These are phyloP conservation scores for Astragalus membranaceus DNA, from an alignment of 306 rosid genomes.

Conservation along the genomic window DNA sequence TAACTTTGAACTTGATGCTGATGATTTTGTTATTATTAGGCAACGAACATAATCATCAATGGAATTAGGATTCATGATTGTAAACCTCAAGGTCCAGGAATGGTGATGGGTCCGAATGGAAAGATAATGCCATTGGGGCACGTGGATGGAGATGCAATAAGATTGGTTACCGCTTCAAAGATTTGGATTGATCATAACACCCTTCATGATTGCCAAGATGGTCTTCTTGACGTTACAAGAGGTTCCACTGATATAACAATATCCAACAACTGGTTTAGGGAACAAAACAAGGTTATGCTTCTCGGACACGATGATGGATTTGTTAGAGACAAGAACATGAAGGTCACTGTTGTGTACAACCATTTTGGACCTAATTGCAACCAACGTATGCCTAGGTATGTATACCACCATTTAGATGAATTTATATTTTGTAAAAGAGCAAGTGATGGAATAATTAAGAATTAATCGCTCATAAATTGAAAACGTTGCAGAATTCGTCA, in stretches of 20 bases:
- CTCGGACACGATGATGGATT: conserved; percentile 29
- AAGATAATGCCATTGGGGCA: conserved; percentile 2
- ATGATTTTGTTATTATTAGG: conserved; percentile 8
- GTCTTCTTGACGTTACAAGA: conserved; percentile 24
- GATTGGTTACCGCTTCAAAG: conserved; percentile 30
- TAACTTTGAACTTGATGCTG: not conserved
- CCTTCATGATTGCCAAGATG: conserved; percentile 20
- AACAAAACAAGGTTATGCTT: conserved; percentile 32
- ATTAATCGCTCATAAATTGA: not conserved
- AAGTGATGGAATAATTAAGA: too few species aligned
- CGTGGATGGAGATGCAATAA: conserved; percentile 30
- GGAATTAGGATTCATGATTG: conserved; percentile 19
- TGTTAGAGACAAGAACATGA: conserved; percentile 22
- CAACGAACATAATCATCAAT: conserved; percentile 21
- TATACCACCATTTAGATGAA: too few species aligned
- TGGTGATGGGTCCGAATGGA: conserved; percentile 28
- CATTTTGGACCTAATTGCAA: conserved; percentile 31
- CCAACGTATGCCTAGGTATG: conserved; percentile 29
- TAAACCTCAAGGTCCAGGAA: conserved; percentile 21
- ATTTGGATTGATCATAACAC: conserved; percentile 34
- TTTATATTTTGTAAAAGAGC: too few species aligned
- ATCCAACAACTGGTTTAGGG: conserved; percentile 30
- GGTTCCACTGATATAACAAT: conserved; percentile 26
- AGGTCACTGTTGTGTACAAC: conserved; percentile 17
- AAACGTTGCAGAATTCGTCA: conserved; percentile 23